Percentiles rank a stretch among this genome's conserved stretches.
phyloP scores from a whole-genome alignment of 2,329 filamentous ascomycete genomes.

The Tricladium varicosporioides region DNA sequence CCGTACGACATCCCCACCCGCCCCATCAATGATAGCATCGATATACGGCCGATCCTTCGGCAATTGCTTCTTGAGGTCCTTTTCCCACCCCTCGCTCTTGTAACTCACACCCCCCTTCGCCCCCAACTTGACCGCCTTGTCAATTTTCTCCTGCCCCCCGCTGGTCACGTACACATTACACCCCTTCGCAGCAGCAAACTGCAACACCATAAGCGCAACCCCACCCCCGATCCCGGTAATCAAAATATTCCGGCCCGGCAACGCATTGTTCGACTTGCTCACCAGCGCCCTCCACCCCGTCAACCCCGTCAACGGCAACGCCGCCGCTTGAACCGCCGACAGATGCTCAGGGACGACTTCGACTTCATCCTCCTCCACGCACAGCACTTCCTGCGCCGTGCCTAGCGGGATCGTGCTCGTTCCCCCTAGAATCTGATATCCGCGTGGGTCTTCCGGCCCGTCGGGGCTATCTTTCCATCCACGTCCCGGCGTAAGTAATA shows the following conservation, averaged over 20 bases:
- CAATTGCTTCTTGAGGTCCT: conserved; percentile 63
- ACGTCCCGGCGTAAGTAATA: conserved; percentile 74
- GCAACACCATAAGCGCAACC: conserved; percentile 77
- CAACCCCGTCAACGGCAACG: conserved; percentile 78
- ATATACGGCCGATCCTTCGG: conserved; percentile 64
- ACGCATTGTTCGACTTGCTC: conserved; percentile 68
- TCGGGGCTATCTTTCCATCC: conserved; percentile 72
- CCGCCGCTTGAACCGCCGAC: conserved; percentile 71
- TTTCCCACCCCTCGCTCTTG: conserved; percentile 77
- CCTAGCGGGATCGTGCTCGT: conserved; percentile 64
- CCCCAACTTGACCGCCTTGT: conserved; percentile 67
- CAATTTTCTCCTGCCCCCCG: conserved; percentile 66
- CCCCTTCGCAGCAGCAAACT: conserved; percentile 74
- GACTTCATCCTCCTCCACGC: conserved; percentile 68
- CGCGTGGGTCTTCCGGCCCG: conserved; percentile 66
- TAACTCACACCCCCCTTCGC: conserved; percentile 83
- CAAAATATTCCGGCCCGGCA: conserved; percentile 69
- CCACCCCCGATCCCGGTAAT: conserved; percentile 92
- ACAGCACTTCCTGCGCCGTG: conserved; percentile 71
- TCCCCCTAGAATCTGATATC: conserved; percentile 67
- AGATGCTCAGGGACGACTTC: conserved; percentile 76
- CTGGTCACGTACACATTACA: conserved; percentile 40
- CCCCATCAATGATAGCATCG: conserved; percentile 87
- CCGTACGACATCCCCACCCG: conserved; percentile 79
- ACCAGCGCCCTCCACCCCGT: conserved; percentile 87